Base-by-base conservation (phyloP, 306 rosid genomes). In the Sicyos edulis region DNA sequence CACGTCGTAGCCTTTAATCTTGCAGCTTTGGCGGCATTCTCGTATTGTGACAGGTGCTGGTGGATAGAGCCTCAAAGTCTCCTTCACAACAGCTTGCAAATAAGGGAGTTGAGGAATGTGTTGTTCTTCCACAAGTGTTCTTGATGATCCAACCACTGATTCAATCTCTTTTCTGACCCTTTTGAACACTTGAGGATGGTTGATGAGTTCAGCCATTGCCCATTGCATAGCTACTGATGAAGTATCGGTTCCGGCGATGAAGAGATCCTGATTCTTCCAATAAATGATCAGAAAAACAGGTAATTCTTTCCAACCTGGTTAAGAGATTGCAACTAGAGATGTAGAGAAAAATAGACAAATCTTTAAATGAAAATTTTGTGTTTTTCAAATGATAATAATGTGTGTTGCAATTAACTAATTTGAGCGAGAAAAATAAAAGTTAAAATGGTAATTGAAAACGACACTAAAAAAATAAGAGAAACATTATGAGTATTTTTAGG, bases 211-310 rank as follows among this genome's bases (percentile, higher is more conserved):
- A 8, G 88, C 80, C 32, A 91, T 6, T 12, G 82, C 89, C 96
- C 97, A 88, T 70, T 83, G 88, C 0, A 73, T 80, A 0, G 88
- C 85, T 1, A 79, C 74, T 1, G 92, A 84, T 3, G 93, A 74
- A 8, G 88, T 88, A 74, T 82, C 88, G 0, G 96, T 84, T 69
- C 96, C 96, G 3, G 82, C 96, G 55, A 77, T 40, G 73, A 88
- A 83, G 29, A 90, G 40, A 53, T 90, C 86, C 88, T 84, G 79
- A 12, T 61, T 58, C 26, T 57, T 22, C 10, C 15, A 10, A 56
- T 21, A 8, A 56, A 56, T 56, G 9, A 16, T 51, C 8, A 51
- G 19, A 51, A 54, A 5, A 54, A 53, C 0, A n/a, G 7, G 9
- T 14, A 51, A 51, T 5, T n/a, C 19, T 50, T 49, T 13, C 16